Percentiles rank a stretch among this genome's conserved stretches.
phyloP scores from a whole-genome alignment of 2,329 filamentous ascomycete genomes.

The Pseudocercospora crystallina region DNA sequence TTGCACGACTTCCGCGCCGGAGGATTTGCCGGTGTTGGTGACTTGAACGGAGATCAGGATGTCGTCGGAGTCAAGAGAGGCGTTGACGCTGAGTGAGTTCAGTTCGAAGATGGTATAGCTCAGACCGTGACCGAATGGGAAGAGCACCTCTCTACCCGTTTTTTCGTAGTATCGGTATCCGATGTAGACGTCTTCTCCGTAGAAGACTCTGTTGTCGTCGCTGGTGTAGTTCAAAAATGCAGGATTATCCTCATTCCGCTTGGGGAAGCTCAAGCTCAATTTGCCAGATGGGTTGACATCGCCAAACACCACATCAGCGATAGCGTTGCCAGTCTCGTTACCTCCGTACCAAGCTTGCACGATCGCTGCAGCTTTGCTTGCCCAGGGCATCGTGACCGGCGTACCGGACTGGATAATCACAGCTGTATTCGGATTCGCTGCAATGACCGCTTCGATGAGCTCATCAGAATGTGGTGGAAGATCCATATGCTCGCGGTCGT shows the following conservation, averaged over 20 bases:
- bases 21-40: constrained; percentile 56
- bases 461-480: constrained; percentile 62
- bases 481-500: constrained; percentile 62
- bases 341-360: constrained; percentile 81
- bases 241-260: constrained; percentile 51
- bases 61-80: constrained; percentile 48
- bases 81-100: constrained; percentile 55
- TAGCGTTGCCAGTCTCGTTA: constrained; percentile 80
- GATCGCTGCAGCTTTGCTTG: constrained; percentile 62
- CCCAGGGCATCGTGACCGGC: constrained; percentile 72
- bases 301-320: constrained; percentile 75
- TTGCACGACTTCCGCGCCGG: constrained; percentile 66
- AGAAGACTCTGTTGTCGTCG: constrained; percentile 66
- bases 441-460: constrained; percentile 64
- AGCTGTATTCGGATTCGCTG: constrained; percentile 66
- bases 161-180: constrained; percentile 74
- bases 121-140: constrained; percentile 76
- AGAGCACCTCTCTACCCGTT: constrained; percentile 59
- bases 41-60: constrained; percentile 52
- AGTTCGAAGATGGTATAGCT: constrained; percentile 74
- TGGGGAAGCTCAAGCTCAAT: constrained; percentile 70
- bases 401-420: constrained; percentile 78
- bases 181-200: constrained; percentile 71
- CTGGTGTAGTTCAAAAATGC: constrained; percentile 72
- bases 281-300: constrained; percentile 73